Percentiles rank a stretch among this genome's conserved stretches.
Conservation (phyloP, 1,284 basidiomycete genomes). For the Heterobasidion irregulare region DNA sequence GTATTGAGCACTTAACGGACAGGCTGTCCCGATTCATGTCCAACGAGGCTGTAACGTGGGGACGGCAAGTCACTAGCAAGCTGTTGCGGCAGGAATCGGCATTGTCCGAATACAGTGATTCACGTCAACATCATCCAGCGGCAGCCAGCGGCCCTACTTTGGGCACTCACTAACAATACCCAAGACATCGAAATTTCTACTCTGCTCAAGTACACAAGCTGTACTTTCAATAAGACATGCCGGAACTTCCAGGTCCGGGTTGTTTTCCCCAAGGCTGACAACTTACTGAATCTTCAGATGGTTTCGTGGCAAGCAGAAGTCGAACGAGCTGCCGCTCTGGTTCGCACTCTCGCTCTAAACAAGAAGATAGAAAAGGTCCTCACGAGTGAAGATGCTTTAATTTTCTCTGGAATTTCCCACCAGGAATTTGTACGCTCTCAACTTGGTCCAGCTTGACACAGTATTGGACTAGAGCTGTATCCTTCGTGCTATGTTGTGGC, state of each 20-base stretch:
- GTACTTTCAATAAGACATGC: slow-evolving; percentile 32
- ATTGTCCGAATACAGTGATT: too few relatives aligned
- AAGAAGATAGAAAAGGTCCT: slow-evolving; percentile 53
- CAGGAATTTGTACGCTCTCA: slow-evolving; percentile 47
- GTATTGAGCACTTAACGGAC: too few relatives aligned
- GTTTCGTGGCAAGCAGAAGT: slow-evolving; percentile 42
- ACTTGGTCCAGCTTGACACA: slow-evolving; percentile 15
- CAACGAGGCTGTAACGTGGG: too few relatives aligned
- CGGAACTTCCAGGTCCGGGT: slow-evolving; percentile 53
- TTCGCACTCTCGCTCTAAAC: slow-evolving; percentile 47
- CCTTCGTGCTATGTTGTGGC: background rate
- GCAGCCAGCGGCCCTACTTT: too few relatives aligned
- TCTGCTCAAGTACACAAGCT: too few relatives aligned
- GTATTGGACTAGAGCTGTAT: background rate
- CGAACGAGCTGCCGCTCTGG: slow-evolving; percentile 56
- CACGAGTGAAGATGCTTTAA: slow-evolving; percentile 59
- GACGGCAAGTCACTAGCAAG: too few relatives aligned
- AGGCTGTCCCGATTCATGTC: too few relatives aligned
- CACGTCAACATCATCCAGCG: too few relatives aligned
- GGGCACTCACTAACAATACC: too few relatives aligned
- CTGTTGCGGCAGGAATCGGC: too few relatives aligned
- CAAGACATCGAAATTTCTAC: too few relatives aligned
- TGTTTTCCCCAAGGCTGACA: background rate
- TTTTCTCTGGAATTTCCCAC: slow-evolving; percentile 55
- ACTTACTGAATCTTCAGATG: too few relatives aligned